These are phyloP conservation scores for Dunaliella sp. DNA, from an alignment of 139 green algal genomes.

Conservation along the genomic window DNA sequence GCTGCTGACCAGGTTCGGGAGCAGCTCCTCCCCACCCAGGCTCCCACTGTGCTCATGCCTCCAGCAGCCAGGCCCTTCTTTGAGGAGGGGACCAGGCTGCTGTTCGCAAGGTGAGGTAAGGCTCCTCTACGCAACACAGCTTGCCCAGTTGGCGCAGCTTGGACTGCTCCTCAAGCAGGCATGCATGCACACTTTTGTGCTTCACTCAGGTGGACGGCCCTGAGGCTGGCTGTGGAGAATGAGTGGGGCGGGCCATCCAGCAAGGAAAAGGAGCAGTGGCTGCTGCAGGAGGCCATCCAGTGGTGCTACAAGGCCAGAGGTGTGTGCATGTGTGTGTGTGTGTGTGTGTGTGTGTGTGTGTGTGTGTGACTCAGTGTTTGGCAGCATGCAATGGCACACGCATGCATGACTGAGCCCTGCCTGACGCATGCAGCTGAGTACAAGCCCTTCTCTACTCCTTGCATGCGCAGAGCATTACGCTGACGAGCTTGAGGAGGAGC, in stretches of 20 bases:
- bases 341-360: too few species aligned
- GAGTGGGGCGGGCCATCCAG: slow-evolving; percentile 81
- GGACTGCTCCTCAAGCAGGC: too few species aligned
- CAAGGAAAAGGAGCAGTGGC: slow-evolving; percentile 66
- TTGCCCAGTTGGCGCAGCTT: too few species aligned
- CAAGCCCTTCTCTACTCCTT: too few species aligned
- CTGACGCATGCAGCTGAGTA: background rate
- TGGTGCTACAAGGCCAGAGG: slow-evolving; percentile 86
- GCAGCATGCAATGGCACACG: too few species aligned
- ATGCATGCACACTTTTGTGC: too few species aligned
- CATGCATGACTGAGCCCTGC: too few species aligned
- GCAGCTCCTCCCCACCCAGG: too few species aligned
- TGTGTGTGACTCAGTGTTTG: too few species aligned
- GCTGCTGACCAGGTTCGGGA: background rate
- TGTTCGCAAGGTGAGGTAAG: slow-evolving; percentile 3
- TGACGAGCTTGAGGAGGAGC: slow-evolving; percentile 72
- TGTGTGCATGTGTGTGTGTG: too few species aligned
- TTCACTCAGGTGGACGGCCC: slow-evolving; percentile 83
- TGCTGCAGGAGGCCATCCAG: slow-evolving; percentile 71
- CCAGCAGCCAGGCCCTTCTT: background rate
- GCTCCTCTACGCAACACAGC: too few species aligned
- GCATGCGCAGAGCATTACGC: slow-evolving; percentile 71
- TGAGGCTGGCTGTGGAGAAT: slow-evolving; percentile 84
- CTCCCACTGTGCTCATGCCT: too few species aligned
- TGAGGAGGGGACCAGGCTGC: background rate